Conservation (phyloP, 2,329 filamentous ascomycete genomes). For the Colletotrichum phormii region DNA sequence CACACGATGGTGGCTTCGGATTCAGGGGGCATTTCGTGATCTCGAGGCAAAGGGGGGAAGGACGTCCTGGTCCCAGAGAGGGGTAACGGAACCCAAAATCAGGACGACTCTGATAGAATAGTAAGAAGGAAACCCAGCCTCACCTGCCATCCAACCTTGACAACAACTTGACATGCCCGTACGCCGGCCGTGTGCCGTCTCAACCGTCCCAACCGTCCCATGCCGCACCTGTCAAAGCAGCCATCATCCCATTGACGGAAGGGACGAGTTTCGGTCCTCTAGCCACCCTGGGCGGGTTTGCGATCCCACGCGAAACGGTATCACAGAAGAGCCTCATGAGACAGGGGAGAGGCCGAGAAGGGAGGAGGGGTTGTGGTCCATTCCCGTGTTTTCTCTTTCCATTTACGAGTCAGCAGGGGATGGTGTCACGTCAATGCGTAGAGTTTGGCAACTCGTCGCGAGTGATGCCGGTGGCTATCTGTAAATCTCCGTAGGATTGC, state of each 20-base stretch:
- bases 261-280: constrained; percentile 11
- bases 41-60: constrained; percentile 1
- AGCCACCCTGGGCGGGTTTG: neutral
- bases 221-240: constrained; percentile 14
- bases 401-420: constrained; percentile 11
- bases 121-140: constrained; percentile 3
- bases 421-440: neutral
- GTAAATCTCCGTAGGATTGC: neutral
- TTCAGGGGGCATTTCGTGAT: neutral
- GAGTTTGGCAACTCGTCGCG: constrained; percentile 21
- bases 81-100: neutral
- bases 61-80: neutral
- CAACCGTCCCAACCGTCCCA: neutral
- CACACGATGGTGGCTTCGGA: neutral
- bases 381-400: neutral
- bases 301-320: constrained; percentile 24
- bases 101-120: neutral
- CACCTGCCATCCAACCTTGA: constrained; percentile 29
- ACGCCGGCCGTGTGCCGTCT: constrained; percentile 4
- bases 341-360: too few relatives aligned
- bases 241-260: constrained; percentile 24
- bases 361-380: neutral
- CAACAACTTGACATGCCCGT: neutral
- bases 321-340: constrained; percentile 16
- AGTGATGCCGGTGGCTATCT: constrained; percentile 17